Base-by-base conservation (phyloP, 2,329 filamentous ascomycete genomes). In the Monilinia fructigena region DNA sequence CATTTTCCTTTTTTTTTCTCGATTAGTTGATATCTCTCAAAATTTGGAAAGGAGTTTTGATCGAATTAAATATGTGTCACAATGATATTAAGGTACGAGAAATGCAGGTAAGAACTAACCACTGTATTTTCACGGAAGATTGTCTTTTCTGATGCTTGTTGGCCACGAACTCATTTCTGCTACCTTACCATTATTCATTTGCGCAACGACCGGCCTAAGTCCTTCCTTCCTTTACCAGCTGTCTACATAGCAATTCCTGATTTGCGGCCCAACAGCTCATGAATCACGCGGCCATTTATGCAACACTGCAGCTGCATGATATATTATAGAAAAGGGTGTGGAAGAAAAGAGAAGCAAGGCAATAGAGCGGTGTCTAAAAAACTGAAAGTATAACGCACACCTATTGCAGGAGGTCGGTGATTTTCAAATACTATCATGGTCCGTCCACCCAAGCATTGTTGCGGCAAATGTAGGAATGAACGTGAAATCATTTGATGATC, bases 291-390 rank as follows among this genome's bases (percentile, higher is more conserved):
- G 55, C 56, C 63, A 65, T 60, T 50, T 45, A 61, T 42, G 55
- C 55, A n/a, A 23, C 63, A 65, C 63, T 54, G 63, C 63, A 65
- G 63, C 56, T 65, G 63, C 63, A 65, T 65, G 63, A 61, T 4
- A 38, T 31, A 50, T 59, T 40, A 59, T 65, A 35, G 54, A 48
- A 61, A 40, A 50, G 58, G 31, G 45, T 50, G 58, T 61, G 58
- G 45, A 61, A 61, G 58, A 16, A 61, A 50, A 52, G 58, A 61
- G 58, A 61, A 61, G 47, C 31, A 61, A 31, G 58, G 8, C 31
- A 60, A 18, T 45, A 50, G 58, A 50, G 31, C 58, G 58, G 58
- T 60, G 58, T 60, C 45, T 47, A 47, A 38, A 60, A 26, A 48
- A 61, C 23, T 38, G 45, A 61, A 60, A 61, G 58, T 28, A 61